Base-by-base conservation (phyloP, 441 rosid species). In the Mallotus japonicus region DNA sequence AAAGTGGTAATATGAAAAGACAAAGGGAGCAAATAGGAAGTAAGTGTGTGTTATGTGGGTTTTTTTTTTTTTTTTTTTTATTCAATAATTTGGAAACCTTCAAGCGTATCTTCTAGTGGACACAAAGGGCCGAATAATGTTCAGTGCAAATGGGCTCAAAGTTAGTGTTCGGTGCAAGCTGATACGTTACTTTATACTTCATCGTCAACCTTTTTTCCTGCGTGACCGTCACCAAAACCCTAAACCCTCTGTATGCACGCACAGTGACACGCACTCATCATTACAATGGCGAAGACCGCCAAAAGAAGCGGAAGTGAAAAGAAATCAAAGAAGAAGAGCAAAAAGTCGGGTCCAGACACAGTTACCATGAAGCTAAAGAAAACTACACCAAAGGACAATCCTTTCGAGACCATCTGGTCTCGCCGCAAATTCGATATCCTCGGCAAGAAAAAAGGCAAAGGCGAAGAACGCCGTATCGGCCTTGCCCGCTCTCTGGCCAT, bases 341-440 rank as follows among this genome's bases (percentile, higher is more conserved):
- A 80, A 67, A 83, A 28, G 57, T 16, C 79, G 1, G 91, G 85
- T n/a, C 89, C 95, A 0, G 78, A 82, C 15, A 79, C 85, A 6
- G 85, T 87, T 2, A 87, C 93, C 78, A 90, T 84, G 97, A 92
- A 89, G 82, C 77, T 74, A 66, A 86, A 83, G 7, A 54, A 22
- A 60, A 61, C 65, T 7, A 40, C 88, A 5, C 50, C 81, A 11
- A 85, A 85, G 67, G 75, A 69, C 59, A 92, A 92, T 62, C 95
- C 97, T 10, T 95, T 95, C 58, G 99, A 92, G 80, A 79, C 88
- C 61, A 89, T 92, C 67, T 87, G 92, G 95, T 87, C 95, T 64
- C 93, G 91, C 71, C 89, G 92, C 77, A 95, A 92, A 84, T 92
- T 92, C 78, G 91, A 88, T 67, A 76, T 92, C 67, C 90, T 95